A percentile compares a stretch with the other conserved stretches of the same genome.
phyloP scores from a whole-genome alignment of 139 green algal genomes.

The Chlamydomonas sphaeroides region DNA sequence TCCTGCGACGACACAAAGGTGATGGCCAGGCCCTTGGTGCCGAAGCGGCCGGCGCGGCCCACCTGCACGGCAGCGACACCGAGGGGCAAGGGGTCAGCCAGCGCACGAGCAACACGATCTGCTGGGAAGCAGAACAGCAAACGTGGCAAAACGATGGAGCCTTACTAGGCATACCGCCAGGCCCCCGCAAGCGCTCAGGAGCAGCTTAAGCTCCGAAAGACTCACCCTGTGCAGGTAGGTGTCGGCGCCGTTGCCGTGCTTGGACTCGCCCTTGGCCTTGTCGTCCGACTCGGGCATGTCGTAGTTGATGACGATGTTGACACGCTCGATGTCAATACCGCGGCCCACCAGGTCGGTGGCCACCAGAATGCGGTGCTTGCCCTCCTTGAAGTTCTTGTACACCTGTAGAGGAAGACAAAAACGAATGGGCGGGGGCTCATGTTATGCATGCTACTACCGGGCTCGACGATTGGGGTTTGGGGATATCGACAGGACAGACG shows the following conservation, averaged over 20 bases:
- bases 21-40: constrained; percentile 99
- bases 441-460: too few relatives aligned
- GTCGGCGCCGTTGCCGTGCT: constrained; percentile 93
- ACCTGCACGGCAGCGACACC: constrained; percentile 64
- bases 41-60: constrained; percentile 96
- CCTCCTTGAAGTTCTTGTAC: constrained; percentile 98
- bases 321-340: constrained; percentile 99
- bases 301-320: constrained; percentile 99
- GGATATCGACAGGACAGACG: too few relatives aligned
- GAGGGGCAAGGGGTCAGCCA: too few relatives aligned
- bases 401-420: constrained; percentile 29
- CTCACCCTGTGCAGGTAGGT: constrained; percentile 96
- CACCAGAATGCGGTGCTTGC: constrained; percentile 97
- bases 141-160: too few relatives aligned
- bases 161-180: too few relatives aligned
- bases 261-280: constrained; percentile 38
- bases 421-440: too few relatives aligned
- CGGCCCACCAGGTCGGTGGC: constrained; percentile 98
- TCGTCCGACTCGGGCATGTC: constrained; percentile 98
- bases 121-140: too few relatives aligned
- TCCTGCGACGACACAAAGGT: constrained; percentile 94
- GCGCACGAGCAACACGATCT: too few relatives aligned
- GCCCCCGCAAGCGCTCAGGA: too few relatives aligned
- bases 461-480: too few relatives aligned
- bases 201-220: too few relatives aligned